Conservation (phyloP, 441 rosid genomes). For the Gossypium trilobum region DNA sequence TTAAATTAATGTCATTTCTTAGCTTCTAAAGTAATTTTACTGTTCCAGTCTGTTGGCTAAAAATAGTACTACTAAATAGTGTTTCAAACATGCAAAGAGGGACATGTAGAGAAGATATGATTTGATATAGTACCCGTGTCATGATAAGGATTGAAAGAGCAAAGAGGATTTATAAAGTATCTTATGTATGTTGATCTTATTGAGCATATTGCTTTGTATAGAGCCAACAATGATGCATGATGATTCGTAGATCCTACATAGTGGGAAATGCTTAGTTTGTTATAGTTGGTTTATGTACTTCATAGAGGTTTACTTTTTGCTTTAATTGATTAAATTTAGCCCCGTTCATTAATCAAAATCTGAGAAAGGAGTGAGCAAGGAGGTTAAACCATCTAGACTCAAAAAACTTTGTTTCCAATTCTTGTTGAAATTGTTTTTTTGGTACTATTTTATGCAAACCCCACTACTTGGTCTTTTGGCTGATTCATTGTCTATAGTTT, state of each 20-base stretch:
- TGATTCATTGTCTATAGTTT: background rate
- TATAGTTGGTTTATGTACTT: background rate
- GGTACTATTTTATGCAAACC: background rate
- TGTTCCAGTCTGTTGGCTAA: background rate
- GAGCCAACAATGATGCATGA: background rate
- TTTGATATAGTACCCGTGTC: background rate
- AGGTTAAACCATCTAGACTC: background rate
- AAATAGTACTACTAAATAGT: background rate
- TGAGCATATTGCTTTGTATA: background rate
- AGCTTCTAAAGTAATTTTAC: background rate
- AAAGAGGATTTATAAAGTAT: background rate
- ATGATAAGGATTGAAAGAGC: background rate
- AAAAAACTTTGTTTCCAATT: background rate
- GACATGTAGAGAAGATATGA: background rate
- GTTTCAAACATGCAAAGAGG: background rate
- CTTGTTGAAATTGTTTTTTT: background rate
- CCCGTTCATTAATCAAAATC: background rate
- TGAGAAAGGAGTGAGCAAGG: background rate
- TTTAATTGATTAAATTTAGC: background rate
- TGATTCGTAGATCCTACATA: background rate
- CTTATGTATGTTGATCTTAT: background rate
- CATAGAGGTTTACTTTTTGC: background rate
- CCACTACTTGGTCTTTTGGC: background rate
- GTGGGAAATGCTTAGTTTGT: constrained; percentile 5
- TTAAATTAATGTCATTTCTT: background rate